These are phyloP conservation scores for Lodderomyces orthopsilosis DNA, from an alignment of 1,139 yeast species.

Conservation along the genomic window DNA sequence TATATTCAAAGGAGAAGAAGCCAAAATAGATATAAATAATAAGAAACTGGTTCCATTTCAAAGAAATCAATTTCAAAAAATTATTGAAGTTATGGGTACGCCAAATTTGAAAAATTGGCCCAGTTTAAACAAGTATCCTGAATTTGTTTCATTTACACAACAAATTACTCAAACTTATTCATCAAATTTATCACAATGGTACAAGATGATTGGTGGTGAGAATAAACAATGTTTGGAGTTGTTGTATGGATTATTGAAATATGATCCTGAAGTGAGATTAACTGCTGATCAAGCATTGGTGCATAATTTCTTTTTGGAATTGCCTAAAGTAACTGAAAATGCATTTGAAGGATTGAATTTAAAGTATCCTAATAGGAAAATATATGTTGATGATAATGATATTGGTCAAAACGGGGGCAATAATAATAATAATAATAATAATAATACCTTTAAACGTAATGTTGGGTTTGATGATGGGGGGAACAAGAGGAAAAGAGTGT, in stretches of 20 bases:
- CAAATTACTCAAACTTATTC: slow-evolving; percentile 60
- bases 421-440: background rate
- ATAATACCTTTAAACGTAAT: slow-evolving; percentile 1
- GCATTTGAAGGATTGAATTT: slow-evolving; percentile 64
- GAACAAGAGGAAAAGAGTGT: background rate
- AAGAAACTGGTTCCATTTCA: slow-evolving; percentile 93
- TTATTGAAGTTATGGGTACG: slow-evolving; percentile 85
- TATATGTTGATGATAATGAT: slow-evolving; percentile 75
- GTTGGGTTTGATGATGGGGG: slow-evolving; percentile 3
- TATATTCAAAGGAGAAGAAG: slow-evolving; percentile 95
- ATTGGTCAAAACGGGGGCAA: slow-evolving; percentile 29
- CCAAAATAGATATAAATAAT: slow-evolving; percentile 77
- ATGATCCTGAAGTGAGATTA: slow-evolving; percentile 75
- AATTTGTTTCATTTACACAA: slow-evolving; percentile 60
- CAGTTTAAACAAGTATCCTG: slow-evolving; percentile 76
- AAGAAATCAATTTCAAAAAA: slow-evolving; percentile 84
- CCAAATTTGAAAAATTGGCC: slow-evolving; percentile 82
- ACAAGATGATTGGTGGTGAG: slow-evolving; percentile 71
- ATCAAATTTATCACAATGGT: slow-evolving; percentile 78
- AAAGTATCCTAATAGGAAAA: slow-evolving; percentile 70
- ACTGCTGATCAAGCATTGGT: slow-evolving; percentile 73
- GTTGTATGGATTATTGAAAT: slow-evolving; percentile 61
- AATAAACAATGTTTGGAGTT: slow-evolving; percentile 68
- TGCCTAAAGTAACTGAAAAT: slow-evolving; percentile 65
- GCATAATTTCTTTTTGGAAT: slow-evolving; percentile 72